Evolutionary conservation across 2,329 filamentous ascomycete genomes (phyloP).

Genomic region (Grosmannia huntii): DNA sequence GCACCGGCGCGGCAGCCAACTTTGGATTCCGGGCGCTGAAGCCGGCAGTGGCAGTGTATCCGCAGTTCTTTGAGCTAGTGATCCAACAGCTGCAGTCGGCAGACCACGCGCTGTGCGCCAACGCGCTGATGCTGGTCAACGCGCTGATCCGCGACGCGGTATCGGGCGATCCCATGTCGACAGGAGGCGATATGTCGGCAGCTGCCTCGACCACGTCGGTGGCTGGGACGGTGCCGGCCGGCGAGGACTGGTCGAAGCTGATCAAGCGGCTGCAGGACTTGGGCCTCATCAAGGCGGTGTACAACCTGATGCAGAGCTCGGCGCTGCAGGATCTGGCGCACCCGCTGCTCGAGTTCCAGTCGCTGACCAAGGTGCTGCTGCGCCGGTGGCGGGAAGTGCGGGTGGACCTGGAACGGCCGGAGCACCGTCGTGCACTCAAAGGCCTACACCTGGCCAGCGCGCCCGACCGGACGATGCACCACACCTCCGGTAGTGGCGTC

Average conservation of each 20-base stretch:
- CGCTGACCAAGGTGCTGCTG: constrained; percentile 74
- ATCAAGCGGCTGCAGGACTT: constrained; percentile 89
- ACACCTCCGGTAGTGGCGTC: constrained; percentile 11
- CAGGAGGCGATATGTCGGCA: not conserved
- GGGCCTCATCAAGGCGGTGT: constrained; percentile 84
- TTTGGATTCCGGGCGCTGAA: constrained; percentile 88
- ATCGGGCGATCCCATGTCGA: constrained; percentile 44
- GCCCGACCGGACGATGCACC: constrained; percentile 37
- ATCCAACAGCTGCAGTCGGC: constrained; percentile 85
- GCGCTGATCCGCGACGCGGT: constrained; percentile 87
- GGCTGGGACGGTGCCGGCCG: constrained; percentile 11
- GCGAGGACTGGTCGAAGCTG: constrained; percentile 85
- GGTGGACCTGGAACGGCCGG: constrained; percentile 74
- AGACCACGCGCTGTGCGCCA: constrained; percentile 90
- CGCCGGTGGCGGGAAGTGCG: constrained; percentile 77
- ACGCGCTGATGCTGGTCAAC: constrained; percentile 90
- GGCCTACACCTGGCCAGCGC: constrained; percentile 73
- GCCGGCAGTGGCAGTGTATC: constrained; percentile 80
- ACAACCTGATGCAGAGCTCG: constrained; percentile 86
- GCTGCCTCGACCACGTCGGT: not conserved
- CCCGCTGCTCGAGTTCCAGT: constrained; percentile 86
- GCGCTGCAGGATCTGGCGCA: constrained; percentile 82
- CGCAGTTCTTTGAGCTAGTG: constrained; percentile 88
- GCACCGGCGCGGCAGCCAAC: constrained; percentile 34
- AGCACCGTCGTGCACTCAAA: constrained; percentile 79